These are phyloP conservation scores for Backusella tarrabulga DNA, from an alignment of 192 early-diverging fungal species.

Conservation along the genomic window DNA sequence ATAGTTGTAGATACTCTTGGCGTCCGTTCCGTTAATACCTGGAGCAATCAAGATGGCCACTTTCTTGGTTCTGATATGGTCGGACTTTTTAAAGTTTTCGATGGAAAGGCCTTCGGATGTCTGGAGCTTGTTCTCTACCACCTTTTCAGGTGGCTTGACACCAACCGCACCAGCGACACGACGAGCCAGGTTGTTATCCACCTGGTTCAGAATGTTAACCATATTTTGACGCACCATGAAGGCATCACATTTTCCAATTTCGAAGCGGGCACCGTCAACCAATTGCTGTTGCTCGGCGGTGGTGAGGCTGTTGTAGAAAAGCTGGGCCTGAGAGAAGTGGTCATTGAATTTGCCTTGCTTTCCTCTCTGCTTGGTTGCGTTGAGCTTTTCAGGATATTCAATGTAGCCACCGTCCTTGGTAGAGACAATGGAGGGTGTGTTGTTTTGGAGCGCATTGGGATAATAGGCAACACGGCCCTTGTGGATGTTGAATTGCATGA, in stretches of 20 bases:
- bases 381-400: conserved; percentile 21
- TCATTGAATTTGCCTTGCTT: conserved; percentile 20
- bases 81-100: conserved; percentile 14
- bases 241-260: conserved; percentile 28
- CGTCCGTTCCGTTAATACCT: conserved; percentile 16
- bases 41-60: conserved; percentile 23
- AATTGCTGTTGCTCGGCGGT: conserved; percentile 31
- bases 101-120: conserved; percentile 19
- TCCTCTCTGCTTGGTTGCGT: conserved; percentile 10
- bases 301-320: conserved; percentile 40
- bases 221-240: conserved; percentile 17
- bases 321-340: conserved; percentile 28
- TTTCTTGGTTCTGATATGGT: conserved; percentile 5
- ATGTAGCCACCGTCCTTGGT: conserved; percentile 24
- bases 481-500: conserved; percentile 20
- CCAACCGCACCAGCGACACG: conserved; percentile 15
- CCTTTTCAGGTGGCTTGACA: background rate
- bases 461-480: conserved; percentile 34
- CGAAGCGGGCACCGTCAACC: conserved; percentile 34
- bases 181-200: conserved; percentile 21
- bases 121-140: background rate
- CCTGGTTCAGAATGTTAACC: conserved; percentile 16
- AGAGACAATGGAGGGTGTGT: conserved; percentile 6
- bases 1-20: conserved; percentile 8
- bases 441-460: conserved; percentile 15